Conservation (phyloP, 306 rosid genomes). For the Prunus fruticosa region DNA sequence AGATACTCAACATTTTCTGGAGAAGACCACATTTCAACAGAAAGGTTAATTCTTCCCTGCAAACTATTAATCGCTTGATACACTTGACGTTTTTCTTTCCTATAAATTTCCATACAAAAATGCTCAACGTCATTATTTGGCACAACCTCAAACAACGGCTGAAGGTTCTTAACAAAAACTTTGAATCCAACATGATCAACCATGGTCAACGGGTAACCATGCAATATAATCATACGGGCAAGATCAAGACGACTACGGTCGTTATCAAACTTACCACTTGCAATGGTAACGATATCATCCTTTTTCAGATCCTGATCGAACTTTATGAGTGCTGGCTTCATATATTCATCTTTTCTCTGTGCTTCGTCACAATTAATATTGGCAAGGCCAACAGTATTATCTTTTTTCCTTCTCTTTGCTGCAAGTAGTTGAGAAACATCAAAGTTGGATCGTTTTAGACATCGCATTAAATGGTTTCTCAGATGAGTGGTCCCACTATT, state of each 20-base stretch:
- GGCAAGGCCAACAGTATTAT: slow-evolving; percentile 52
- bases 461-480: slow-evolving; percentile 93
- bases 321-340: slow-evolving; percentile 62
- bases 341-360: slow-evolving; percentile 69
- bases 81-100: slow-evolving; percentile 67
- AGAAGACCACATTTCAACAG: slow-evolving; percentile 83
- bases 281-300: slow-evolving; percentile 62
- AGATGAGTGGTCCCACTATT: slow-evolving; percentile 97
- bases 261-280: slow-evolving; percentile 71
- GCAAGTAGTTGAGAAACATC: slow-evolving; percentile 95
- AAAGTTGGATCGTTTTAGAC: slow-evolving; percentile 81
- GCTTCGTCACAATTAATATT: slow-evolving; percentile 68
- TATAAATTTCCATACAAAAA: slow-evolving; percentile 69
- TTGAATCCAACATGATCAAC: slow-evolving; percentile 91
- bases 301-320: slow-evolving; percentile 79
- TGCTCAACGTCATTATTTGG: slow-evolving; percentile 54
- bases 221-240: slow-evolving; percentile 88
- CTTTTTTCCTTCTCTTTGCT: slow-evolving; percentile 88
- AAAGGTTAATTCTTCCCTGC: slow-evolving; percentile 79
- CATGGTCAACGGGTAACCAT: slow-evolving; percentile 83
- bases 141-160: slow-evolving; percentile 82
- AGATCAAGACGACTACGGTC: slow-evolving; percentile 90
- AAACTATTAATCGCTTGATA: slow-evolving; percentile 51
- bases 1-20: slow-evolving; percentile 56
- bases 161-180: slow-evolving; percentile 95